Conservation (phyloP, 2,329 filamentous ascomycete species). For the Arthrobotrys megalospora region DNA sequence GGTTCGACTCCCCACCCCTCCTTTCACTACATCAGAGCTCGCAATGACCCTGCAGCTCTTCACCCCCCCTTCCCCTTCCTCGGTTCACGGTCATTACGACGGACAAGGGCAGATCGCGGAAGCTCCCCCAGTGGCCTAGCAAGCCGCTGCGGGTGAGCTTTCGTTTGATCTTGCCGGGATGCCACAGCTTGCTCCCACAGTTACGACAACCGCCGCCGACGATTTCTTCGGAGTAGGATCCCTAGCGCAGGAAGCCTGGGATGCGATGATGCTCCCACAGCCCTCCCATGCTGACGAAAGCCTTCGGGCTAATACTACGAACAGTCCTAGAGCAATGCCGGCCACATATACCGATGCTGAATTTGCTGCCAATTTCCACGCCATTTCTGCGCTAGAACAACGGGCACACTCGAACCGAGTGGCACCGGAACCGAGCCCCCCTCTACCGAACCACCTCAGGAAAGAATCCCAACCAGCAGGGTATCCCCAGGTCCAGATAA, state of each 20-base stretch:
- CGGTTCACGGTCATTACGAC: slow-evolving; percentile 3
- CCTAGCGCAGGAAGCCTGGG: not conserved
- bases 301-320: too few species aligned
- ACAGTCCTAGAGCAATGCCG: too few species aligned
- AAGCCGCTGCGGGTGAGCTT: slow-evolving; percentile 10
- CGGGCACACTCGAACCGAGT: too few species aligned
- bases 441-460: too few species aligned
- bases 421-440: too few species aligned
- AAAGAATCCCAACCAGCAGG: too few species aligned
- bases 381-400: not conserved
- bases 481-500: too few species aligned
- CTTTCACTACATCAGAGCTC: not conserved
- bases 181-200: not conserved
- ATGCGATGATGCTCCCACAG: too few species aligned
- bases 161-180: slow-evolving; percentile 13
- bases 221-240: not conserved
- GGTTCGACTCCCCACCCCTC: not conserved
- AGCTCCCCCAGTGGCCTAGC: slow-evolving; percentile 16
- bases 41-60: not conserved
- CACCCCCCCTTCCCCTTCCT: not conserved
- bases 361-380: not conserved
- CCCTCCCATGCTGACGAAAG: too few species aligned
- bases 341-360: not conserved
- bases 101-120: slow-evolving; percentile 9
- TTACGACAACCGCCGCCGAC: not conserved